A percentile compares a stretch with the other conserved stretches of the same genome.
phyloP scores from a whole-genome alignment of 352 stramenopile genomes.

The Phytophthora tentaculata region DNA sequence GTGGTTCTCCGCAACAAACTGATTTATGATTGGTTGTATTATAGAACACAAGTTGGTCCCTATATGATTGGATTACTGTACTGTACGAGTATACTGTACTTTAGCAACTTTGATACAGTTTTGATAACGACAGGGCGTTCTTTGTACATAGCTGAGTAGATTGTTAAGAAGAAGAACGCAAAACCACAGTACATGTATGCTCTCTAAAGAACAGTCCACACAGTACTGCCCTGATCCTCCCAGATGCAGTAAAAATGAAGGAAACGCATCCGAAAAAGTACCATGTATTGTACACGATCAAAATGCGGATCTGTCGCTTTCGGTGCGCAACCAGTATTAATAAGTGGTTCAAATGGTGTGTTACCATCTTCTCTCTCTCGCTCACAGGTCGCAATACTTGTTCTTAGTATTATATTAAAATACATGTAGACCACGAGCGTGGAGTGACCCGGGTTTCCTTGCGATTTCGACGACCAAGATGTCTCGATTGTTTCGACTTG shows the following conservation, averaged over 20 bases:
- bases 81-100: not conserved
- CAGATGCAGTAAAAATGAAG: not conserved
- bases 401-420: too few species aligned
- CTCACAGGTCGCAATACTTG: too few species aligned
- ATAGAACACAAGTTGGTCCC: not conserved
- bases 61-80: not conserved
- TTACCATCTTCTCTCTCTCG: too few species aligned
- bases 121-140: not conserved
- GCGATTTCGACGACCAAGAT: too few species aligned
- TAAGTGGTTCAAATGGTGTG: too few species aligned
- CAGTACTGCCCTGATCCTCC: not conserved
- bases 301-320: not conserved
- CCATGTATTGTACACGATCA: not conserved
- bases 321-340: too few species aligned
- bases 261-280: not conserved
- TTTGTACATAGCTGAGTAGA: not conserved
- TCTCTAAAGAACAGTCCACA: too few species aligned
- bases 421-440: too few species aligned
- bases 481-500: too few species aligned
- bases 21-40: not conserved
- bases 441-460: too few species aligned
- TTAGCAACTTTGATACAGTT: not conserved
- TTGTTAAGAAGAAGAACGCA: not conserved
- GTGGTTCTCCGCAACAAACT: too few species aligned
- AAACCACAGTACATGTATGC: not conserved